Conservation (phyloP, 306 rosid genomes). For the Amphicarpaea edgeworthii region DNA sequence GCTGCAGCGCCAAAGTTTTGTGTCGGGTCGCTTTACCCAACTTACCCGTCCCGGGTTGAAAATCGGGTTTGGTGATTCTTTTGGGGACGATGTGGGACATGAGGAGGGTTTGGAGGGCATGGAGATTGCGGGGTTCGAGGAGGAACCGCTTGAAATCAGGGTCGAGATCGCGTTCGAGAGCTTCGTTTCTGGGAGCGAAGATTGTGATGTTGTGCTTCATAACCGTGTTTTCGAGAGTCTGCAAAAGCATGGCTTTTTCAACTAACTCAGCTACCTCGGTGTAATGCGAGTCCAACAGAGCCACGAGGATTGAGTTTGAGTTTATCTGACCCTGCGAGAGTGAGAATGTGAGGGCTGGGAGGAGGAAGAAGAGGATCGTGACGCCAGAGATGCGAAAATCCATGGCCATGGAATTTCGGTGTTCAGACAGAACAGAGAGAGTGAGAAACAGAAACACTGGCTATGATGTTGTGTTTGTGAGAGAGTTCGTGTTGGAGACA, state of each 20-base stretch:
- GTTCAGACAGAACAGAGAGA: constrained; percentile 35
- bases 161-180: constrained; percentile 73
- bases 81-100: constrained; percentile 68
- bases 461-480: not conserved
- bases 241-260: constrained; percentile 74
- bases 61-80: constrained; percentile 49
- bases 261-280: constrained; percentile 75
- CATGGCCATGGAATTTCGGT: constrained; percentile 62
- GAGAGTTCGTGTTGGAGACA: not conserved
- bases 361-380: constrained; percentile 24
- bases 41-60: not conserved
- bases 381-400: constrained; percentile 56
- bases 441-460: not conserved
- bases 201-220: constrained; percentile 71
- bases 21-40: constrained; percentile 34
- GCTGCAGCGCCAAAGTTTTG: constrained; percentile 45
- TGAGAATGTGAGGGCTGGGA: constrained; percentile 46
- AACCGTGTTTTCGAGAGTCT: constrained; percentile 67
- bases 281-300: constrained; percentile 83
- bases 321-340: constrained; percentile 51
- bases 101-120: constrained; percentile 66
- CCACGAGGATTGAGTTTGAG: constrained; percentile 83
- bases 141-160: constrained; percentile 77
- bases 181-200: constrained; percentile 79
- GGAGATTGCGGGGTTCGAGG: constrained; percentile 72